A percentile compares a stretch with the other conserved stretches of the same genome.
Conservation (phyloP, 176 grass and related monocot genomes). For the Rhynchospora breviuscula region DNA sequence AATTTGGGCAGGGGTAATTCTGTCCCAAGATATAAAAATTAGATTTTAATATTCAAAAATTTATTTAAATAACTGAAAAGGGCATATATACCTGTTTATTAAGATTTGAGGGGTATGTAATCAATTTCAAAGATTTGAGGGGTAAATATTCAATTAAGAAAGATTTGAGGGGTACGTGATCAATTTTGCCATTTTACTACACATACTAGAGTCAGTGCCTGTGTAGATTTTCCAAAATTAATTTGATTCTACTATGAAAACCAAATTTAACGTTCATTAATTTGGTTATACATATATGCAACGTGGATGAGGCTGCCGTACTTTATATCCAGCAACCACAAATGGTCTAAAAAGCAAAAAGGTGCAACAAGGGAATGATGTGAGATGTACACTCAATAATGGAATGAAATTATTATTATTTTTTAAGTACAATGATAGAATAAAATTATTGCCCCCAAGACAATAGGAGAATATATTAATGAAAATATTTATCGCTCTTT, state of each 20-base stretch:
- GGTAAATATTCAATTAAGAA: too few species aligned
- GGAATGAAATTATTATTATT: neutral
- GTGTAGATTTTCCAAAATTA: neutral
- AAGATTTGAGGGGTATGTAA: too few species aligned
- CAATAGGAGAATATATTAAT: neutral
- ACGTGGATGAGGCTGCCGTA: neutral
- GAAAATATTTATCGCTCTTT: neutral
- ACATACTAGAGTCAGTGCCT: neutral
- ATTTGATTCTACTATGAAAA: neutral
- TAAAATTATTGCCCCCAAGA: slow-evolving; percentile 1
- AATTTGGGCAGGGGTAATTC: too few species aligned
- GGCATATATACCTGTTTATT: too few species aligned
- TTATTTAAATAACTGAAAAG: too few species aligned
- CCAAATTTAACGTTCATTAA: slow-evolving; percentile 3
- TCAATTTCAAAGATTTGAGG: too few species aligned
- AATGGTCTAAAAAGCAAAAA: slow-evolving; percentile 1
- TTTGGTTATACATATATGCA: neutral
- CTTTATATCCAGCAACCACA: neutral
- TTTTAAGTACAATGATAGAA: neutral
- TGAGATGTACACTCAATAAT: slow-evolving; percentile 19
- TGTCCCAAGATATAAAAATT: too few species aligned
- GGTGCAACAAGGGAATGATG: neutral
- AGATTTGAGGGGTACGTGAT: too few species aligned
- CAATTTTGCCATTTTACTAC: too few species aligned
- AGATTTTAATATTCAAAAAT: too few species aligned